Conservation (phyloP, 2,329 filamentous ascomycete species). For the Nigrospora osmanthi region DNA sequence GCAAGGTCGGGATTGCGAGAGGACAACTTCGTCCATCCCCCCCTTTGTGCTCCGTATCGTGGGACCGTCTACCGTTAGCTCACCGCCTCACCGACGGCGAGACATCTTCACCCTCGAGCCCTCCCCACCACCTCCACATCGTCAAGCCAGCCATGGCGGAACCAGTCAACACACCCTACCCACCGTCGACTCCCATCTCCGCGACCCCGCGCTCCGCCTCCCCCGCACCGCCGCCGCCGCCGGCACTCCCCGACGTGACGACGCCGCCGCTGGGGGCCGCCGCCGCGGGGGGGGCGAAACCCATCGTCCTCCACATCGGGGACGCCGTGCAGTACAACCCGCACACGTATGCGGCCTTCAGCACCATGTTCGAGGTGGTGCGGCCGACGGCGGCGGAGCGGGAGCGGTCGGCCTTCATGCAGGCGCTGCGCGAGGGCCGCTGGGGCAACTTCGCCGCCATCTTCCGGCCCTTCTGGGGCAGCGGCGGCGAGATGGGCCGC, state of each 20-base stretch:
- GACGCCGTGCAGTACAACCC: conserved; percentile 49
- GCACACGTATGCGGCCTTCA: conserved; percentile 35
- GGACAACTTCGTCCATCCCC: too few species aligned
- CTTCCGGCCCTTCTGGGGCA: conserved; percentile 56
- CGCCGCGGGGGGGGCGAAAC: conserved; percentile 19
- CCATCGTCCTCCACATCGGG: conserved; percentile 67
- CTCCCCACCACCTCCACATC: conserved; percentile 5
- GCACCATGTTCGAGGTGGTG: conserved; percentile 37
- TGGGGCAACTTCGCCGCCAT: conserved; percentile 46
- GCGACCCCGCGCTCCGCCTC: conserved; percentile 36
- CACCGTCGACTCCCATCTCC: conserved; percentile 19
- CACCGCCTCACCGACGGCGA: too few species aligned
- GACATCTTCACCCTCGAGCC: too few species aligned
- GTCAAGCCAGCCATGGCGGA: conserved; percentile 36
- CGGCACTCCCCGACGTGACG: background rate
- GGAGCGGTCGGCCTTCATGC: conserved; percentile 38
- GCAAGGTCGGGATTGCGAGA: too few species aligned
- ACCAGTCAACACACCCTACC: conserved; percentile 37
- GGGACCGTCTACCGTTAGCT: too few species aligned
- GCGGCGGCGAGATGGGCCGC: conserved; percentile 55
- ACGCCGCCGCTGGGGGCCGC: conserved; percentile 7
- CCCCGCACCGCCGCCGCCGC: conserved; percentile 19
- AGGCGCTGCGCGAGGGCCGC: conserved; percentile 38
- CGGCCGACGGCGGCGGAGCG: conserved; percentile 43
- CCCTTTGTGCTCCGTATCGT: too few species aligned